Percentiles rank a stretch among this genome's conserved stretches.
phyloP scores from a whole-genome alignment of 768 basidiomycete species.

The Tricholoma bakamatsutake region DNA sequence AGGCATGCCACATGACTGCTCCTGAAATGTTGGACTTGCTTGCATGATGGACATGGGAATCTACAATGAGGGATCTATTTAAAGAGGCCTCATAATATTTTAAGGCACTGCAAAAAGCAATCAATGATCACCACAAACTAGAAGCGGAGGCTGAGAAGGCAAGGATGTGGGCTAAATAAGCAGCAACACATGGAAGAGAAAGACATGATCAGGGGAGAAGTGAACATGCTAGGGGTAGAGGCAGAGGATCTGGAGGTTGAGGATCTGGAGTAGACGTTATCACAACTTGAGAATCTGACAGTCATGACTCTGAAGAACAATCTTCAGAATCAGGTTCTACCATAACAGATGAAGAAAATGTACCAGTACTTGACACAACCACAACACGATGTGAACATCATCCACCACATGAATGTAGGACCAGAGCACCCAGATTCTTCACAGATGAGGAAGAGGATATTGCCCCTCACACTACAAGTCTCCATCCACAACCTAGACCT shows the following conservation, averaged over 20 bases:
- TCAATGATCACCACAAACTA: neutral
- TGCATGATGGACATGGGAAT: neutral
- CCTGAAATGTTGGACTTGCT: neutral
- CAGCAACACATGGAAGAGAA: neutral
- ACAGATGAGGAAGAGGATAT: neutral
- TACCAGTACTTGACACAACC: neutral
- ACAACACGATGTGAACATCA: too few relatives aligned
- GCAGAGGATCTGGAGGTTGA: neutral
- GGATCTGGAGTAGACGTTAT: too few relatives aligned
- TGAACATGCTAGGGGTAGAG: neutral
- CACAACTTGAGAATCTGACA: too few relatives aligned
- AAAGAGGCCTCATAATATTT: neutral
- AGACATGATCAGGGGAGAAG: neutral
- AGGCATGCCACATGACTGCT: neutral
- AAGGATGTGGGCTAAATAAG: neutral
- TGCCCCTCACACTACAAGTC: neutral
- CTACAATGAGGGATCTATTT: neutral
- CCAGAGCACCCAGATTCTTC: neutral
- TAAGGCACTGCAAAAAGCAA: neutral
- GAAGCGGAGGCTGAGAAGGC: neutral
- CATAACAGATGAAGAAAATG: neutral
- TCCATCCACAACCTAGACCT: neutral
- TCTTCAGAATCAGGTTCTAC: neutral
- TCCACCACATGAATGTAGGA: neutral
- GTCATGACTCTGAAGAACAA: neutral